Base-by-base conservation (phyloP, 1,139 yeast species). In the Suhomyces bribrorum region DNA sequence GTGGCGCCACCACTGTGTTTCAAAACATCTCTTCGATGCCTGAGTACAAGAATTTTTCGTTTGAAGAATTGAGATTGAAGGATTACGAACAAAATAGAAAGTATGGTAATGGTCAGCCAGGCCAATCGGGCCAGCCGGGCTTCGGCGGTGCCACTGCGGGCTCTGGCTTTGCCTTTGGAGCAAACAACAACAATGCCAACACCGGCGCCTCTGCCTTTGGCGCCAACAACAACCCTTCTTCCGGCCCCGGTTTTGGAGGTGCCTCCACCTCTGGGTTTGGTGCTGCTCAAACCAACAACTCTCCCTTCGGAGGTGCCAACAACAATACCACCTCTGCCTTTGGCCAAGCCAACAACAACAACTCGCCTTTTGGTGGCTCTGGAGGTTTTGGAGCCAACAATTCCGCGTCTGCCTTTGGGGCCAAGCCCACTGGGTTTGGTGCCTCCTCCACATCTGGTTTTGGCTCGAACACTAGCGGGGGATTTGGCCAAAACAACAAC, bases 11-110 rank as follows among this genome's bases (percentile, higher is more conserved):
- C 24, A 81, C 77, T 50, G 64, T 75, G 33, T 92, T 75, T 61
- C 89, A 90, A 58, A 82, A 81, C 52, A 82, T 94, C 46, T 71
- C 86, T 14, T 77, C 87, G 29, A 90, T 92, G 97, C 96, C 95
- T 11, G 95, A 88, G 56, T 92, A 92, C 59, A 74, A 76, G 49
- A 81, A 81, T 53, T 86, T 66, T 53, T 86, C 96, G 0, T 78
- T 83, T 54, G 97, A 90, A 61, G 98, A 92, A 60, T 75, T 92
- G 62, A 77, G 99, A 59, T 68, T 78, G 51, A 92, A 86, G 61
- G 99, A 92, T 64, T 92, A 92, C 59, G 81, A 82, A 54, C 87
- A 82, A 46, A 80, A 79, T 45, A 74, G 95, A 49, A 77, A 82
- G 40, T 80, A 54, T 48, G 86, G 84, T n/a, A 71, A 62, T 37